Evolutionary conservation across 306 rosid species (phyloP), one percentile per base, ranked within the genome.

Genomic region (Fragaria iinumae): DNA sequence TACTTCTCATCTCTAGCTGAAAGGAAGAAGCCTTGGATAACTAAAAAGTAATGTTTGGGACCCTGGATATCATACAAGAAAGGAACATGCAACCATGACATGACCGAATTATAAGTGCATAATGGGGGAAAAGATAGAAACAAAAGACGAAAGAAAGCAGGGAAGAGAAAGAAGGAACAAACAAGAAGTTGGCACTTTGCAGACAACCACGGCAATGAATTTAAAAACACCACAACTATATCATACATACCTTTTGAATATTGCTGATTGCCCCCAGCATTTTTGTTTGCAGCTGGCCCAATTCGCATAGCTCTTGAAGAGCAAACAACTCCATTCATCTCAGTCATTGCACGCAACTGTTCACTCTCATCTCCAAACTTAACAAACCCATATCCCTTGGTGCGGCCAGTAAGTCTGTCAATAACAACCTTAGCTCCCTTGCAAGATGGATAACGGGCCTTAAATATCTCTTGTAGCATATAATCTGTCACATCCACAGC

Each of bases 401-500:
- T 84, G 20, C 98, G 88, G 21, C 93, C 90, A 41, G 98, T 90
- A 52, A 88, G 84, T 87, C 97, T 87, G 59, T 95, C 98, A n/a
- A 95, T 92, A 64, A 95, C 98, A 78, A 95, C 98, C 79, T 92
- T 95, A 1, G 97, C 97, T 34, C 98, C 97, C 80, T 92, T 95
- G 20, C 89, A 83, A 0, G 98, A 86, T 8, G 83, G 53, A 74
- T 60, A 95, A 1, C 87, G 91, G 0, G 83, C 56, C 90, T 90
- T 87, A 79, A 95, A 95, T 1, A 86, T 80, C 76, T 95, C 97
- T 82, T 80, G 91, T 11, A 95, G 85, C 71, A 80, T 81, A 41
- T 89, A 87, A 83, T 95, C 99, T 0, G 96, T 89, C 57, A 95
- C 99, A 83, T 95, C 99, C 3, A 90, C 84, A 82, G 99, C 93